A percentile compares a stretch with the other conserved stretches of the same genome.
phyloP scores from a whole-genome alignment of 495 filamentous ascomycete genomes.

The Annulohypoxylon moriforme region DNA sequence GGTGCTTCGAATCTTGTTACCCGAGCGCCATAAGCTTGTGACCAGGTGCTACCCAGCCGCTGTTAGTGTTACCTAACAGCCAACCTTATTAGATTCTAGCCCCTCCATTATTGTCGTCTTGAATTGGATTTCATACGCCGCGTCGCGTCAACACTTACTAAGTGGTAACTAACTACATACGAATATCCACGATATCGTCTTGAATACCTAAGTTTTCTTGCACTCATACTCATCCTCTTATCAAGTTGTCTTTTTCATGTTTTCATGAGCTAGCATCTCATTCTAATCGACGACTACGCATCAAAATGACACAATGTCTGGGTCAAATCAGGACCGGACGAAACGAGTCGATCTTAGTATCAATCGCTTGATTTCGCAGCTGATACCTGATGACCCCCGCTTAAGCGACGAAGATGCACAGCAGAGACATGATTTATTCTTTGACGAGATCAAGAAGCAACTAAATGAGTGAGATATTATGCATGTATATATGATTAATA shows the following conservation, averaged over 20 bases:
- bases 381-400: slow-evolving; percentile 62
- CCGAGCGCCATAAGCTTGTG: not conserved
- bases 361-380: slow-evolving; percentile 66
- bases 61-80: slow-evolving; percentile 1
- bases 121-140: not conserved
- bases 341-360: slow-evolving; percentile 59
- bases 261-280: not conserved
- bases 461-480: slow-evolving; percentile 59
- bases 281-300: not conserved
- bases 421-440: slow-evolving; percentile 62
- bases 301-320: slow-evolving; percentile 50
- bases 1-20: not conserved
- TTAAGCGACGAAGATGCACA: slow-evolving; percentile 62
- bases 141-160: not conserved
- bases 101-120: not conserved
- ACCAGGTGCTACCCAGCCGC: not conserved
- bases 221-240: slow-evolving; percentile 1
- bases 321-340: slow-evolving; percentile 46
- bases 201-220: slow-evolving; percentile 2
- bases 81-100: too few species aligned
- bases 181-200: slow-evolving; percentile 4
- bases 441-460: slow-evolving; percentile 59
- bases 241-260: not conserved
- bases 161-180: not conserved
- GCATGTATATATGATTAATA: not conserved